Evolutionary conservation across 2,329 filamentous ascomycete genomes (phyloP).

Genomic region (Xylaria sp.): DNA sequence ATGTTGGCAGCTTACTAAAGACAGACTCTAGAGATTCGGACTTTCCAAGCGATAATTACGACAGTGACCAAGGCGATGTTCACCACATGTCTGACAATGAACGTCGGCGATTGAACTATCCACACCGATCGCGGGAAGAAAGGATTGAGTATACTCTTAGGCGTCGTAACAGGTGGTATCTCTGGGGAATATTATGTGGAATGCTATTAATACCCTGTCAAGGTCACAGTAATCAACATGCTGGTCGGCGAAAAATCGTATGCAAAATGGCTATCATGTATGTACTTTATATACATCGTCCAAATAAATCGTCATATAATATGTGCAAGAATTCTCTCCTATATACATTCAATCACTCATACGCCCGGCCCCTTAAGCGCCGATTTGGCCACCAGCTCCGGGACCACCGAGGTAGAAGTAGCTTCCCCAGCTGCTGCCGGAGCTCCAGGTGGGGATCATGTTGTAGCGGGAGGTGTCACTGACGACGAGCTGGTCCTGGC

Average conservation of each 20-base stretch:
- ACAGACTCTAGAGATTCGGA: too few relatives aligned
- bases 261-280: not conserved
- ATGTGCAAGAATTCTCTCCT: constrained; percentile 14
- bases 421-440: constrained; percentile 32
- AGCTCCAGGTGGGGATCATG: constrained; percentile 31
- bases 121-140: too few relatives aligned
- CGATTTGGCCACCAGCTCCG: constrained; percentile 33
- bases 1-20: too few relatives aligned
- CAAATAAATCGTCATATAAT: constrained; percentile 1
- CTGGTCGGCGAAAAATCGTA: not conserved
- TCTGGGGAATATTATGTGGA: not conserved
- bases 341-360: not conserved
- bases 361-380: constrained; percentile 17
- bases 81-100: too few relatives aligned
- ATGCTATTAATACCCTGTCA: too few relatives aligned
- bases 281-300: constrained; percentile 8
- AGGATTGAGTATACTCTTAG: too few relatives aligned
- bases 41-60: too few relatives aligned
- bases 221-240: not conserved
- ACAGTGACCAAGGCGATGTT: too few relatives aligned
- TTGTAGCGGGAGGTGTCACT: constrained; percentile 34
- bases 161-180: too few relatives aligned
- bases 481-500: constrained; percentile 28
- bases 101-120: too few relatives aligned
- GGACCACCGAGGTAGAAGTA: constrained; percentile 38